Conservation (phyloP, 2,329 filamentous ascomycete genomes). For the Thermomyces lanuginosus region DNA sequence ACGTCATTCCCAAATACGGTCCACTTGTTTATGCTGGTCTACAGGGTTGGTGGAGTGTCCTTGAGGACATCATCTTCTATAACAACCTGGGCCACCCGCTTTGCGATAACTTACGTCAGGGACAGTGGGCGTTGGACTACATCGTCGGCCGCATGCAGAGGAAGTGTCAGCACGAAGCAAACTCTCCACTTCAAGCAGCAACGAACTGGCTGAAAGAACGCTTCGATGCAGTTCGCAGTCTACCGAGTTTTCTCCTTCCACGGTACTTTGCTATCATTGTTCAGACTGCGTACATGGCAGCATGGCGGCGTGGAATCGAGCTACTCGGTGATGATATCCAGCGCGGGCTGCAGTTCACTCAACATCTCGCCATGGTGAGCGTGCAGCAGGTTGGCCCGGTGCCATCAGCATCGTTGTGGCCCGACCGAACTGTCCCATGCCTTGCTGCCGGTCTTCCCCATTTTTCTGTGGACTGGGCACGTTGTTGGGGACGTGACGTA, state of each 20-base stretch:
- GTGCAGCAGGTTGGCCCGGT: conserved; percentile 80
- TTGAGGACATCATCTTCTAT: conserved; percentile 67
- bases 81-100: conserved; percentile 89
- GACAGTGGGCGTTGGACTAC: conserved; percentile 86
- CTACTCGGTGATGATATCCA: conserved; percentile 64
- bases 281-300: conserved; percentile 72
- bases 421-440: conserved; percentile 65
- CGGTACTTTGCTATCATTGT: conserved; percentile 85
- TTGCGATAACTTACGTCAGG: conserved; percentile 80
- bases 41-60: conserved; percentile 95
- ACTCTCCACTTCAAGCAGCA: conserved; percentile 46
- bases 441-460: conserved; percentile 87
- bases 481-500: conserved; percentile 93
- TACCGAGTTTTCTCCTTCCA: conserved; percentile 80
- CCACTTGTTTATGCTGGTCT: conserved; percentile 84
- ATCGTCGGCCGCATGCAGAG: conserved; percentile 62
- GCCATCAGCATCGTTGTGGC: conserved; percentile 80
- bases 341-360: conserved; percentile 73
- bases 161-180: conserved; percentile 47
- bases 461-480: conserved; percentile 83
- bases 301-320: conserved; percentile 59
- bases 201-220: conserved; percentile 67
- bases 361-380: conserved; percentile 78
- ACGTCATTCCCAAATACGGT: conserved; percentile 69
- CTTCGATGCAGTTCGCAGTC: conserved; percentile 67